Evolutionary conservation across 2,329 filamentous ascomycete species (phyloP), one percentile per base, ranked within the genome.

Genomic region (Clonostachys chloroleuca): DNA sequence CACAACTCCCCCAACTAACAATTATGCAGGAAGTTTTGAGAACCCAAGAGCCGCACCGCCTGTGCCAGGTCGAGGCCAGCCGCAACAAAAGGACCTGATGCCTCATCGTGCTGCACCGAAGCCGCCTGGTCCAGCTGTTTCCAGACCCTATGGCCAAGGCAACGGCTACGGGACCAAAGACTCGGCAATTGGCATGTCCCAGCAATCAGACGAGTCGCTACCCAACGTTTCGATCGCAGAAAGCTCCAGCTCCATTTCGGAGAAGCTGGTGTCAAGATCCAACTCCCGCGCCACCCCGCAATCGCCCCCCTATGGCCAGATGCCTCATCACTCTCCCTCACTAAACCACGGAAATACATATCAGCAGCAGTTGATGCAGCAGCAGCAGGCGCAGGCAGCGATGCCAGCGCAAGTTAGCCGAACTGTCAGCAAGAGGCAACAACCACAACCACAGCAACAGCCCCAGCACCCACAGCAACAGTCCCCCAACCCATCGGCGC

Each of bases 41-140:
- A 97, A 99, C 62, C 94, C 94, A 43, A 83, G 94, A 61, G 89
- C 92, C 16, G 89, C 94, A 37, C 94, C 94, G 53, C 94, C 92
- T 12, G 88, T 96, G 51, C 92, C 92, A 49, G 65, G 67, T 42
- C 74, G 73, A 43, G 69, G 75, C 49, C 70, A 66, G 41, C 63
- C 70, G 34, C 69, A 72, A 40, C 62, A 67, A 48, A 79, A 80
- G 62, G 80, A 82, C 53, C 63, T 77, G 51, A 77, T 95, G 61
- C 92, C 94, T 44, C 87, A 83, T 59, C 83, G 94, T 51, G 88
- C 90, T 47, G 91, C 92, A 42, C 94, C 92, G 45, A 89, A 88
- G 66, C 89, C 92, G n/a, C 94, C 92, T 44, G 78, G 78, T 60
- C 75, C 75, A 39, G 36, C 36, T 18, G 14, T 56, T 69, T 81